Evolutionary conservation across 495 filamentous ascomycete species (phyloP).

Genomic region (Penicillium flavigenum): DNA sequence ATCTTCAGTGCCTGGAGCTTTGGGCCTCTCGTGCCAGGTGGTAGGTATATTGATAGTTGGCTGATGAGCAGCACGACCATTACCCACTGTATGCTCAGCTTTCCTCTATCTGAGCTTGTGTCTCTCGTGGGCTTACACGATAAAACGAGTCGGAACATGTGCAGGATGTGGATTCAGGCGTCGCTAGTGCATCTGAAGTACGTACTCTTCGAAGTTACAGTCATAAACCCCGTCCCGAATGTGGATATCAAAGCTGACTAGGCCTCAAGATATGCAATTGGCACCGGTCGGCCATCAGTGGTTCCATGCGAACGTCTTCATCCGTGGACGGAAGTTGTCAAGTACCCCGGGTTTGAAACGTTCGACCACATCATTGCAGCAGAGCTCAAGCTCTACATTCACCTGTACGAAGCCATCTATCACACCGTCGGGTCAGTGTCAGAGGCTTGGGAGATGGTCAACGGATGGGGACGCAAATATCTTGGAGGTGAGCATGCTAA

Average conservation of each 20-base stretch:
- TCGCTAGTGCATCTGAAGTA: conserved; percentile 13
- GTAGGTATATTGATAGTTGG: conserved; percentile 13
- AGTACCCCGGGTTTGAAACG: conserved; percentile 7
- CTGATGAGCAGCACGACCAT: conserved; percentile 14
- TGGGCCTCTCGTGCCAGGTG: conserved; percentile 12
- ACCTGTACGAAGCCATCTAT: conserved; percentile 10
- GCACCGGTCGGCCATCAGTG: conserved; percentile 10
- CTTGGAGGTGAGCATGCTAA: neutral
- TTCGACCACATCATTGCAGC: conserved; percentile 10
- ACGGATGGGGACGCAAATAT: conserved; percentile 4
- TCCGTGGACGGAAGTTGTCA: conserved; percentile 5
- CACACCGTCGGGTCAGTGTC: neutral
- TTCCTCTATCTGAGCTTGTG: conserved; percentile 8
- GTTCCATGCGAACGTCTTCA: conserved; percentile 7
- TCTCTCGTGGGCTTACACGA: conserved; percentile 2
- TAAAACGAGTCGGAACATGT: conserved; percentile 6
- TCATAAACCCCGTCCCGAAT: neutral
- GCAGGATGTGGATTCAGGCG: conserved; percentile 14
- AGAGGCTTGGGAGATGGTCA: conserved; percentile 7
- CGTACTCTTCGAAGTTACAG: neutral
- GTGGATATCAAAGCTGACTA: neutral
- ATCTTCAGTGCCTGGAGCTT: conserved; percentile 14
- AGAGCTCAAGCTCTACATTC: conserved; percentile 12
- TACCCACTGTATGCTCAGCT: conserved; percentile 12
- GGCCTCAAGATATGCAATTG: conserved; percentile 3